Conservation (phyloP, 2,329 filamentous ascomycete genomes). For the Ceratocystis lukuohia region DNA sequence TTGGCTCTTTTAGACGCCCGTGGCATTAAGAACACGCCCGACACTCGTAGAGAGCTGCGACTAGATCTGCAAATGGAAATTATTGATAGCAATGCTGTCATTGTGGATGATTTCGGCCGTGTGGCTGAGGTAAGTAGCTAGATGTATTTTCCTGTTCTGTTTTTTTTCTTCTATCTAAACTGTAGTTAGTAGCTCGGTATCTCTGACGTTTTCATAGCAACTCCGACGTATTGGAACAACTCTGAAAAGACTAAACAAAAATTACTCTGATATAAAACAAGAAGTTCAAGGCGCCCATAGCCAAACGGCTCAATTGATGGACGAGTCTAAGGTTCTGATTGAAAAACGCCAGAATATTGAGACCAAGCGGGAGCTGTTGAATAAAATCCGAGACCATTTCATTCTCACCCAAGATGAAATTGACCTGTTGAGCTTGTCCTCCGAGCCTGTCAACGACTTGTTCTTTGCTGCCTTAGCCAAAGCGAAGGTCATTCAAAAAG, state of each 20-base stretch:
- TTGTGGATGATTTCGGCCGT: constrained; percentile 74
- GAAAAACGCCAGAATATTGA: constrained; percentile 60
- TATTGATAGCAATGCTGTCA: constrained; percentile 79
- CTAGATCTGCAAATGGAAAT: constrained; percentile 82
- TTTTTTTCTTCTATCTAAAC: neutral
- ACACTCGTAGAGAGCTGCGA: constrained; percentile 64
- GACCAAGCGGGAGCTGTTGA: constrained; percentile 63
- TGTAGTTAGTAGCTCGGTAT: neutral
- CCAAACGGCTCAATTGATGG: constrained; percentile 59
- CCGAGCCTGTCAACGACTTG: constrained; percentile 68
- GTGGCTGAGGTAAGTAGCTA: constrained; percentile 62
- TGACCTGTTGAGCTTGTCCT: constrained; percentile 58
- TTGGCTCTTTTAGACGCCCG: constrained; percentile 64
- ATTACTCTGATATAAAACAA: constrained; percentile 65
- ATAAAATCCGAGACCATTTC: constrained; percentile 70
- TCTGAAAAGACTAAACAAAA: constrained; percentile 64
- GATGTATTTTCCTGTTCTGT: neutral
- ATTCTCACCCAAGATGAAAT: constrained; percentile 70
- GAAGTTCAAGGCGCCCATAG: constrained; percentile 63
- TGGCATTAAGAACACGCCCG: constrained; percentile 57
- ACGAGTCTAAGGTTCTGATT: constrained; percentile 63
- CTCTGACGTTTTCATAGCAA: constrained; percentile 45
- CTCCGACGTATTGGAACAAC: constrained; percentile 68
- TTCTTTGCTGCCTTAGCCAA: constrained; percentile 70
- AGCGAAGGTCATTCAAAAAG: constrained; percentile 74